Conservation (phyloP, 2,329 filamentous ascomycete species). For the Cytospora piceae region DNA sequence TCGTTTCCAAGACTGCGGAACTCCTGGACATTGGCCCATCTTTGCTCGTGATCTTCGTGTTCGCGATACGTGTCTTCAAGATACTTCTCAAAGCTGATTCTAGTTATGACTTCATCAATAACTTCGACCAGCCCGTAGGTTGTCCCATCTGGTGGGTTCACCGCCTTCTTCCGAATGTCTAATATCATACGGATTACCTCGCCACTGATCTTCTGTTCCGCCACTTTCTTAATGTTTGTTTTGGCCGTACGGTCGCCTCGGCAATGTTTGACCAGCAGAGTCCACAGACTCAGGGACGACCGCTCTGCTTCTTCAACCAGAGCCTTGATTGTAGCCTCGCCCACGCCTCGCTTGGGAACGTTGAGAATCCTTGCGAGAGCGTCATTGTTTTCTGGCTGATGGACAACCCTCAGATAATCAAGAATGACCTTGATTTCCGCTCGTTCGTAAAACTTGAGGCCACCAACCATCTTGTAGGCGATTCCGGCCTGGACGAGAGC, state of each 20-base stretch:
- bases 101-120: slow-evolving; percentile 60
- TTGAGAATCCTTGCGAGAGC: slow-evolving; percentile 85
- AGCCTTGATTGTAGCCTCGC: slow-evolving; percentile 74
- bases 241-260: slow-evolving; percentile 52
- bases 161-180: slow-evolving; percentile 40
- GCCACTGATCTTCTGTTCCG: slow-evolving; percentile 57
- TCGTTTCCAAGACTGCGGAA: slow-evolving; percentile 80
- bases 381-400: slow-evolving; percentile 86
- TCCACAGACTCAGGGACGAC: slow-evolving; percentile 73
- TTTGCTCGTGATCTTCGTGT: slow-evolving; percentile 72
- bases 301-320: slow-evolving; percentile 78
- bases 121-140: slow-evolving; percentile 50
- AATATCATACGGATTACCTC: slow-evolving; percentile 52
- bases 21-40: slow-evolving; percentile 90
- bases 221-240: slow-evolving; percentile 53
- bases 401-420: slow-evolving; percentile 85
- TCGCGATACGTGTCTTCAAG: slow-evolving; percentile 72
- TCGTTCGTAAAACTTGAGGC: slow-evolving; percentile 89
- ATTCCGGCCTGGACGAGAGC: slow-evolving; percentile 80
- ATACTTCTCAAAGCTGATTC: slow-evolving; percentile 74
- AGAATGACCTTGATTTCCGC: slow-evolving; percentile 84
- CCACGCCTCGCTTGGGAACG: slow-evolving; percentile 77
- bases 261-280: slow-evolving; percentile 63
- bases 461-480: slow-evolving; percentile 89
- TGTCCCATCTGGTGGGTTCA: slow-evolving; percentile 36